A percentile compares a stretch with the other conserved stretches of the same genome.
Evolutionary conservation across 495 filamentous ascomycete genomes (phyloP).

Genomic region (Aspergillus wentii): DNA sequence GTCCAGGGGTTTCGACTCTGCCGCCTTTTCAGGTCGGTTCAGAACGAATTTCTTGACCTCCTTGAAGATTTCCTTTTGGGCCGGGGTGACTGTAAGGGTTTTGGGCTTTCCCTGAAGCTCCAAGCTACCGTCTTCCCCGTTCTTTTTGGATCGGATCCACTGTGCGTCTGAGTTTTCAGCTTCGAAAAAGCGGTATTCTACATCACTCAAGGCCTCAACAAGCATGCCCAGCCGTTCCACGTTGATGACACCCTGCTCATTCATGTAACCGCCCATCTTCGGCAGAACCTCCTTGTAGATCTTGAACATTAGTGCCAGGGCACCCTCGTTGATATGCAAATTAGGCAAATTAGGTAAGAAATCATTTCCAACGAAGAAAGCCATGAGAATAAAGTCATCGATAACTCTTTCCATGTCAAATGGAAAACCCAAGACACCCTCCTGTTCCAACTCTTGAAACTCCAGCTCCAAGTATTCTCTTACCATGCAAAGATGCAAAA

Average conservation of each 20-base stretch:
- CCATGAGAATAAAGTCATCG: conserved; percentile 99
- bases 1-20: conserved; percentile 52
- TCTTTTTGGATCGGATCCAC: conserved; percentile 82
- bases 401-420: conserved; percentile 97
- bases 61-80: conserved; percentile 77
- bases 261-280: conserved; percentile 91
- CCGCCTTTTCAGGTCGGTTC: conserved; percentile 46
- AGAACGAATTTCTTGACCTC: conserved; percentile 76
- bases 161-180: conserved; percentile 78
- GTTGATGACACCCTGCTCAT: conserved; percentile 89
- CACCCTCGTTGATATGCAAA: conserved; percentile 97
- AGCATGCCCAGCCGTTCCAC: conserved; percentile 71
- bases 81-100: conserved; percentile 65
- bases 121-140: conserved; percentile 34
- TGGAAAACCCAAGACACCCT: conserved; percentile 66
- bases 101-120: conserved; percentile 59
- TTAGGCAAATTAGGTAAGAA: conserved; percentile 96
- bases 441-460: conserved; percentile 85
- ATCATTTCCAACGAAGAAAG: conserved; percentile 99
- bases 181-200: conserved; percentile 90
- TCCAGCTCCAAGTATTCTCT: conserved; percentile 95
- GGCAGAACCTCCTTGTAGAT: conserved; percentile 90
- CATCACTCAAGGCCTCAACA: conserved; percentile 74
- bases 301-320: conserved; percentile 92
- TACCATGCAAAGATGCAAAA: conserved; percentile 96